Evolutionary conservation across 768 basidiomycete genomes (phyloP), one percentile per base, ranked within the genome.

Genomic region (Amanita phalloides): DNA sequence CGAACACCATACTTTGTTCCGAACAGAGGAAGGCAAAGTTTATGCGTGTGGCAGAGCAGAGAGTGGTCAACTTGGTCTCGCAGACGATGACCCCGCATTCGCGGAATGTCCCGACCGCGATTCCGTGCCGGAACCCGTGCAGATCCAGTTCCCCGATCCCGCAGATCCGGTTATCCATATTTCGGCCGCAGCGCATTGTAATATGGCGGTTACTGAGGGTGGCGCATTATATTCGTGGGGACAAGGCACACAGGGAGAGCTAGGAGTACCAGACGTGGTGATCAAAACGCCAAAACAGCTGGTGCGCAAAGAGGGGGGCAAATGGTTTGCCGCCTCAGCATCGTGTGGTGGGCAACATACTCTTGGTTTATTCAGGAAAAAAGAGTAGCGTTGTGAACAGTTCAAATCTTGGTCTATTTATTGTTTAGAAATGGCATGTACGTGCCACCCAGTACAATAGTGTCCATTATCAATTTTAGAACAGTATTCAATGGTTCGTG

Each of bases 1-100:
- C 42, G 83, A 86, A 53, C 88, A 96, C 58, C 93, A 99, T 63
- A 82, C 92, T 0, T 64, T 98, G 44, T 98, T 99, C 75, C 72
- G 92, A 57, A 86, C 93, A 9, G 75, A 78, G 36, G 74, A 78
- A 30, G 95, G 95, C 44, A 79, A 82, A 55, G 88, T 98, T 1
- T 95, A 79, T 63, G 89, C 83, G 1, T 87, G 85, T 60, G 95
- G 95, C 2, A 82, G 93, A 35, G 81, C 79, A 42, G 90, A 93
- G 57, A 81, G 81, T 35, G 80, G 85, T 33, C 91, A 96, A 59
- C 77, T 95, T 28, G 95, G 95, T 9, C 71, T 88, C 33, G 65
- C 74, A 0, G 79, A 84, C 52, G 82, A 87, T 55, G 80, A 95
- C 57, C 73, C 74, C 4, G 86, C 79, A 20, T 75, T 83, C 59